Conservation (phyloP, 768 basidiomycete genomes). For the Mycena galericulata region DNA sequence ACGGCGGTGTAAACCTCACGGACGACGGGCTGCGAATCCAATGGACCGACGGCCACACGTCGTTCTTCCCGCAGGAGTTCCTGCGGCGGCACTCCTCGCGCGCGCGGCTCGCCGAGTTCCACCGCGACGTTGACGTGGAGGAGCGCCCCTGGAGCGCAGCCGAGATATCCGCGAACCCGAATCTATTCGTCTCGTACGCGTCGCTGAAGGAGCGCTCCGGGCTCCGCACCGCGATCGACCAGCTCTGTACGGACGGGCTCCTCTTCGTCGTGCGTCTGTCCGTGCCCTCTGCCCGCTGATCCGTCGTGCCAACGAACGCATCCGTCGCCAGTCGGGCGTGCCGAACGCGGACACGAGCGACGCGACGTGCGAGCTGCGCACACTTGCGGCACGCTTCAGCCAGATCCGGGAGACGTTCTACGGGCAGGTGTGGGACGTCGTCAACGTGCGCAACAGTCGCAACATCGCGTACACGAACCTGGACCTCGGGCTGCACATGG, state of each 20-base stretch:
- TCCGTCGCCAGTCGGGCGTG: slow-evolving; percentile 57
- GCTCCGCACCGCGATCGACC: slow-evolving; percentile 71
- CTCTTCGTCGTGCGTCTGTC: slow-evolving; percentile 68
- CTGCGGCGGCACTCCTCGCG: slow-evolving; percentile 61
- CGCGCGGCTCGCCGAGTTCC: slow-evolving; percentile 52
- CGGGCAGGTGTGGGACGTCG: slow-evolving; percentile 90
- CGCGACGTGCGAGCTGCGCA: slow-evolving; percentile 72
- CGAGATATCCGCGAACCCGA: slow-evolving; percentile 47
- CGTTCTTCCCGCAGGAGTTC: slow-evolving; percentile 63
- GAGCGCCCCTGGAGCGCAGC: slow-evolving; percentile 59
- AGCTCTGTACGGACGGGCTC: slow-evolving; percentile 79
- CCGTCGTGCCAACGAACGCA: background rate
- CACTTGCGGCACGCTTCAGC: slow-evolving; percentile 77
- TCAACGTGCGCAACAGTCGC: slow-evolving; percentile 74
- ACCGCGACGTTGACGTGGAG: slow-evolving; percentile 55
- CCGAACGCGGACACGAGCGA: slow-evolving; percentile 71
- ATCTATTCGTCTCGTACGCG: slow-evolving; percentile 70
- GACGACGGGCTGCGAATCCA: slow-evolving; percentile 59
- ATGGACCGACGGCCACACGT: slow-evolving; percentile 73
- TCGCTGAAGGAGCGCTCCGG: slow-evolving; percentile 58
- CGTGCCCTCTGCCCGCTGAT: background rate
- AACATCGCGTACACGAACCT: slow-evolving; percentile 98
- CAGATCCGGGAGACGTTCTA: slow-evolving; percentile 91
- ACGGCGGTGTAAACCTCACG: slow-evolving; percentile 54
- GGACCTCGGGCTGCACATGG: slow-evolving; percentile 91